Evolutionary conservation across 495 filamentous ascomycete species (phyloP).

Genomic region (Diplogelasinospora grovesii): DNA sequence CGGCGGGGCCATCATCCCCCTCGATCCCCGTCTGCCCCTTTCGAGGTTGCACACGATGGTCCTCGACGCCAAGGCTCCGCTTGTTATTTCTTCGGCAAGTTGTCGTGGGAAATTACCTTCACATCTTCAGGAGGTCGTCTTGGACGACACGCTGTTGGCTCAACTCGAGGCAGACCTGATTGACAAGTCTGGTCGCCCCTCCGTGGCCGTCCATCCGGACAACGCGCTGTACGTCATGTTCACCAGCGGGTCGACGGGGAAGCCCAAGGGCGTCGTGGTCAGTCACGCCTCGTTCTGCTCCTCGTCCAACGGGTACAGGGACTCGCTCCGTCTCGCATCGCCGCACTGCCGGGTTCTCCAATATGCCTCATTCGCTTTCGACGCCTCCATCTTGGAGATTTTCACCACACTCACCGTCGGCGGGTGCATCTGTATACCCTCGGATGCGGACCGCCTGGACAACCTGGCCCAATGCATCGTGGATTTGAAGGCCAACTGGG

Average conservation of each 20-base stretch:
- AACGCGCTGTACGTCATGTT: constrained; percentile 49
- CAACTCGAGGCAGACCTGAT: no score
- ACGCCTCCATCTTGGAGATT: constrained; percentile 51
- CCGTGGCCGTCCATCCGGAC: constrained; percentile 33
- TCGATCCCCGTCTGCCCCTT: constrained; percentile 50
- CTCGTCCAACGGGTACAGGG: constrained; percentile 33
- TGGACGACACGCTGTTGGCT: no score
- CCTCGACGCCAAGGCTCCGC: constrained; percentile 6
- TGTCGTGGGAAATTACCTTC: no score
- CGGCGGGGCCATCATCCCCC: constrained; percentile 51
- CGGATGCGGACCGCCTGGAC: constrained; percentile 25
- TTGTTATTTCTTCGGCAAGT: no score
- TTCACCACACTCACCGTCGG: constrained; percentile 49
- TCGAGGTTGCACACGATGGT: constrained; percentile 33
- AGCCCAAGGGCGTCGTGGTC: constrained; percentile 38
- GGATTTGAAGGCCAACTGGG: constrained; percentile 19
- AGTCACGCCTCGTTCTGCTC: constrained; percentile 34
- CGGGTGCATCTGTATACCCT: constrained; percentile 34
- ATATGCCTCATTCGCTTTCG: constrained; percentile 58
- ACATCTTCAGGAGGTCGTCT: no score
- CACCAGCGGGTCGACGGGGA: constrained; percentile 45
- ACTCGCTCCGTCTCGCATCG: constrained; percentile 33
- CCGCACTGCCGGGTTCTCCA: constrained; percentile 45
- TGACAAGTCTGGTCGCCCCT: no score
- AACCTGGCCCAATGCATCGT: constrained; percentile 23